A percentile compares a stretch with the other conserved stretches of the same genome.
Conservation (phyloP, 2,329 filamentous ascomycete species). For the Monilinia fructigena region DNA sequence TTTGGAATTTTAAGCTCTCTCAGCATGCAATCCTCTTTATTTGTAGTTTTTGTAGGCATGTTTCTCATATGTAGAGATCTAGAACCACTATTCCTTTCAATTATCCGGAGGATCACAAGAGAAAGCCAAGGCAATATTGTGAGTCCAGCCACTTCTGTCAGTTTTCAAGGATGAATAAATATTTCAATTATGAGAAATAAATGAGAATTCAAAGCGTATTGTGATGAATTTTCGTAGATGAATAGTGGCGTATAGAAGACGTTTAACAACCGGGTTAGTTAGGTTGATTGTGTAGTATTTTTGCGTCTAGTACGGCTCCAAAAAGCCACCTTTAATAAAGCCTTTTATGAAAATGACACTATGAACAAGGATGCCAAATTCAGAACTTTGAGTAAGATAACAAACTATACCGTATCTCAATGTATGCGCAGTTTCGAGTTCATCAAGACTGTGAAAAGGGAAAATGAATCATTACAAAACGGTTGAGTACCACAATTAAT, state of each 20-base stretch:
- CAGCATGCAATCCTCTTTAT: neutral
- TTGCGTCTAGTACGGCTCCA: neutral
- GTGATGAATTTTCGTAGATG: neutral
- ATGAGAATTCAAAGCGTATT: rapidly evolving
- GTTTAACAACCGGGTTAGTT: too few relatives aligned
- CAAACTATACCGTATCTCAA: neutral
- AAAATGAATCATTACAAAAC: neutral
- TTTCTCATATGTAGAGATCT: neutral
- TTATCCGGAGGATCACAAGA: neutral
- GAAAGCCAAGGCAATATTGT: neutral
- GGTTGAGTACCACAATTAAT: neutral
- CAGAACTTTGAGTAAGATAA: too few relatives aligned
- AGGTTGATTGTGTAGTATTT: too few relatives aligned
- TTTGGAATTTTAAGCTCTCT: neutral
- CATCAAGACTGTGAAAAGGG: too few relatives aligned
- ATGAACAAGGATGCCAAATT: rapidly evolving
- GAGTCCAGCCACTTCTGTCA: neutral
- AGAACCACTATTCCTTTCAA: rapidly evolving
- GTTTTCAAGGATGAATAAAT: too few relatives aligned
- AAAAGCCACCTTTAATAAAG: neutral
- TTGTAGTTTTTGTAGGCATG: neutral
- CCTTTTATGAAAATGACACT: too few relatives aligned
- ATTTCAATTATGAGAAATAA: neutral
- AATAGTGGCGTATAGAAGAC: neutral
- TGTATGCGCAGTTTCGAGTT: neutral